Conservation (phyloP, 495 filamentous ascomycete species). For the Cercophora newfieldiana region DNA sequence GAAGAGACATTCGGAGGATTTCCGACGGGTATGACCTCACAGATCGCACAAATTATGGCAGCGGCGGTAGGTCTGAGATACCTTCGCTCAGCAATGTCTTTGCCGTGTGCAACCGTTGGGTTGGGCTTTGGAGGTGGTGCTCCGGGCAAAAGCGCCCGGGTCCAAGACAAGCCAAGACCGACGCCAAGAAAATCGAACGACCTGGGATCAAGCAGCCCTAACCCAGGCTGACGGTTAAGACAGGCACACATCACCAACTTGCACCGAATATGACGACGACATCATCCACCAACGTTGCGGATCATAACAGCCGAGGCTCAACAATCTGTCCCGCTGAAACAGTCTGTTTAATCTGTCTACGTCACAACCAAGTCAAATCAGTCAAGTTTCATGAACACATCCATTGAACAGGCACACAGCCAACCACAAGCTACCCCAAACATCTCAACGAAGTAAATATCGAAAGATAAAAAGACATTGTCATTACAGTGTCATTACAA, state of each 20-base stretch:
- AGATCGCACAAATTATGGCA: too few species aligned
- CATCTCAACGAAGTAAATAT: background rate
- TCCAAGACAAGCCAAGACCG: background rate
- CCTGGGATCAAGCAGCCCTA: background rate
- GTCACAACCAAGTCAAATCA: background rate
- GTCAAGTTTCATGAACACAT: background rate
- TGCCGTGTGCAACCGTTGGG: background rate
- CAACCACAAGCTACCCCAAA: background rate
- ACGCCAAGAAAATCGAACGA: background rate
- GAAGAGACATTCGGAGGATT: too few species aligned
- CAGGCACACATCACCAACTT: too few species aligned
- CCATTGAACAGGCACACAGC: background rate
- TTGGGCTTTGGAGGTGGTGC: background rate
- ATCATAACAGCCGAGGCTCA: too few species aligned
- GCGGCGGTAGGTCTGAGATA: too few species aligned
- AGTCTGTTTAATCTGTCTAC: too few species aligned
- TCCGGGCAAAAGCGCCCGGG: background rate
- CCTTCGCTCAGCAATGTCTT: background rate
- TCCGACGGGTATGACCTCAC: too few species aligned
- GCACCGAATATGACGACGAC: too few species aligned
- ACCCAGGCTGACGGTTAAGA: background rate
- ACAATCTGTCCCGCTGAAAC: too few species aligned
- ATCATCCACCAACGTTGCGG: too few species aligned
- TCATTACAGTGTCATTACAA: constrained; percentile 17
- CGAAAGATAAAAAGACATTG: constrained; percentile 12